Evolutionary conservation across 2,329 filamentous ascomycete genomes (phyloP).

Genomic region (Akanthomyces lecanii): DNA sequence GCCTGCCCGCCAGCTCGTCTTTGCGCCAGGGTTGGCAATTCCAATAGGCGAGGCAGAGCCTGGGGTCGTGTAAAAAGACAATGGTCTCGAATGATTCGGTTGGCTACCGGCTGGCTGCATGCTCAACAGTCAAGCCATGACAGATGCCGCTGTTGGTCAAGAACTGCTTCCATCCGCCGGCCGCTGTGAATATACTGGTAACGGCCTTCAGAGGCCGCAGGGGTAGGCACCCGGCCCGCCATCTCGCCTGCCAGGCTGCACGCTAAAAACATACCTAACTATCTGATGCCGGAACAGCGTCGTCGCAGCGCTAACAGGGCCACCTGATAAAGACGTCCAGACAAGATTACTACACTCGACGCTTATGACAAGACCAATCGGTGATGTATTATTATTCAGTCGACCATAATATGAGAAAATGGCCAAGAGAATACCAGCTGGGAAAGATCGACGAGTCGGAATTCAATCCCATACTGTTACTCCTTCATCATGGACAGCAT

Average conservation of each 20-base stretch:
- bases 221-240: neutral
- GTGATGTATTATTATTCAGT: no score
- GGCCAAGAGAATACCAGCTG: no score
- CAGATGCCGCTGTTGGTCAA: neutral
- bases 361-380: no score
- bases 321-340: neutral
- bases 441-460: neutral
- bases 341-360: neutral
- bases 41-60: no score
- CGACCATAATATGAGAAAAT: no score
- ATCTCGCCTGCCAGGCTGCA: neutral
- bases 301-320: neutral
- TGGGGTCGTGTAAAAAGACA: no score
- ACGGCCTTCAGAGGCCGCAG: neutral
- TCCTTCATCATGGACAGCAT: neutral
- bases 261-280: neutral
- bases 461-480: neutral
- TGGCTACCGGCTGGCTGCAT: neutral
- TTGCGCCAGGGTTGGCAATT: no score
- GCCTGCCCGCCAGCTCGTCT: no score
- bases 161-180: neutral
- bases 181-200: neutral
- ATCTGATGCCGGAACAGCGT: neutral
- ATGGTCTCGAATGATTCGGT: no score
- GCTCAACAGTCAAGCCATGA: neutral